Percentiles rank a stretch among this genome's conserved stretches.
These are phyloP conservation scores for Calonectria crousiana DNA, from an alignment of 2,329 filamentous ascomycete genomes.

Conservation along the genomic window DNA sequence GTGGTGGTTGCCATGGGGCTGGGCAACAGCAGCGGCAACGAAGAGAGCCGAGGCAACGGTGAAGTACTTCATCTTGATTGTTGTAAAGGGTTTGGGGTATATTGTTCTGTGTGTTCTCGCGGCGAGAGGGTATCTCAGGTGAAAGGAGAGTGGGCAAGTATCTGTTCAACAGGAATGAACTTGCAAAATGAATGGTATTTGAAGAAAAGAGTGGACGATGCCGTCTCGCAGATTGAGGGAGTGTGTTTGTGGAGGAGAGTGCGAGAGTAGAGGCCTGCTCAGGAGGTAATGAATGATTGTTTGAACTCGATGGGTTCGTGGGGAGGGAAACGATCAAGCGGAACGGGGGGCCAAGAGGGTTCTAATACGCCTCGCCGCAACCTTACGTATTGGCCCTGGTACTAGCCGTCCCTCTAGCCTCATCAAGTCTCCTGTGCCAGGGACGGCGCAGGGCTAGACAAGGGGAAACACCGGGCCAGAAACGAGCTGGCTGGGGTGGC, in stretches of 20 bases:
- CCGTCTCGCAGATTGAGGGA: slow-evolving; percentile 39
- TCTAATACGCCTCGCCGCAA: slow-evolving; percentile 42
- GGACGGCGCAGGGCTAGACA: slow-evolving; percentile 11
- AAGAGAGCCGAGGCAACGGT: slow-evolving; percentile 48
- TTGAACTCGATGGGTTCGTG: slow-evolving; percentile 42
- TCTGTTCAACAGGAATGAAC: slow-evolving; percentile 47
- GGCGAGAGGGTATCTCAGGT: slow-evolving; percentile 41
- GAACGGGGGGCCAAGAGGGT: slow-evolving; percentile 35
- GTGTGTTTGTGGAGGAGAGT: slow-evolving; percentile 29
- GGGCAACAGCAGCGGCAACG: slow-evolving; percentile 60
- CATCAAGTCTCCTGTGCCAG: slow-evolving; percentile 5
- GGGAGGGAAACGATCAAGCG: slow-evolving; percentile 38
- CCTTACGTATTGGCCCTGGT: slow-evolving; percentile 32
- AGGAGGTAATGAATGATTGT: slow-evolving; percentile 44
- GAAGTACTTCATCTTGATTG: slow-evolving; percentile 57
- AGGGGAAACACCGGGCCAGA: slow-evolving; percentile 16
- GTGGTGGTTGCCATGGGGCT: slow-evolving; percentile 60
- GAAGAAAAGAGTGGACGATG: slow-evolving; percentile 41
- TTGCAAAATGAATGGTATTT: slow-evolving; percentile 30
- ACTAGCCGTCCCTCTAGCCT: slow-evolving; percentile 41
- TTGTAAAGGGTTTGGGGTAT: slow-evolving; percentile 18
- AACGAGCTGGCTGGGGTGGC: slow-evolving; percentile 13
- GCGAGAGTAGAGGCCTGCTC: slow-evolving; percentile 46
- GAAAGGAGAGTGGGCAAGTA: slow-evolving; percentile 38
- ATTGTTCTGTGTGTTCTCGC: slow-evolving; percentile 31